Evolutionary conservation across 2,329 filamentous ascomycete species (phyloP), one percentile per base, ranked within the genome.

Genomic region (Sclerotiophoma versabilis): DNA sequence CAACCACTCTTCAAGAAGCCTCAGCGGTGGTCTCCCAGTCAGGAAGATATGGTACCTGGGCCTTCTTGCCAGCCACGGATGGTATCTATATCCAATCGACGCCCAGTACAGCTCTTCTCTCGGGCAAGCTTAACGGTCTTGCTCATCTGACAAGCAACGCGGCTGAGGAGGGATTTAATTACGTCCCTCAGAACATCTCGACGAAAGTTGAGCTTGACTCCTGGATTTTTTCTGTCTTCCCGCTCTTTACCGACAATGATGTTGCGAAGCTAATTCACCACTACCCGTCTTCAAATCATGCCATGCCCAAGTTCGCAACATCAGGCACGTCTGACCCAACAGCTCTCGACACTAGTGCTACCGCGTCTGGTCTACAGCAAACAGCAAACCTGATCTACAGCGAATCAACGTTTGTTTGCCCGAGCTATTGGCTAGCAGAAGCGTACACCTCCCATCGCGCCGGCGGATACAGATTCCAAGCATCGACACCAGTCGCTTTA

Each of bases 361-460:
- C 77, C 27, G 81, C 75, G 1, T 79, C 77, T 1, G 83, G 83
- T 20, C 82, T 83, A 62, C 83, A 85, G 57, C 83, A 87, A 61
- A 77, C 79, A 22, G 81, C 77, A 6, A 49, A 65, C 43, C 81
- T 83, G 62, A 79, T 85, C 38, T 82, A 81, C 57, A 81, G 79
- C 34, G 83, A 86, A 62, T 74, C 78, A 0, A 81, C 80, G 2
- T 84, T 85, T 57, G 75, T 81, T 27, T 86, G 84, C 64, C 79
- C 83, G 0, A 77, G 79, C 0, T 84, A 85, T 67, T 85, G 83
- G 83, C 69, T 84, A 47, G 78, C 81, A 1, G 75, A 81, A 34
- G 80, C 80, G 1, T 84, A 64, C 53, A 58, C 54, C 42, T 15
- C 46, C 0, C 19, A 25, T 8, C 14, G 20, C 20, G n/a, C 10